Evolutionary conservation across 805 yeast genomes (phyloP).

Genomic region (Teunomyces lycoperdinae): DNA sequence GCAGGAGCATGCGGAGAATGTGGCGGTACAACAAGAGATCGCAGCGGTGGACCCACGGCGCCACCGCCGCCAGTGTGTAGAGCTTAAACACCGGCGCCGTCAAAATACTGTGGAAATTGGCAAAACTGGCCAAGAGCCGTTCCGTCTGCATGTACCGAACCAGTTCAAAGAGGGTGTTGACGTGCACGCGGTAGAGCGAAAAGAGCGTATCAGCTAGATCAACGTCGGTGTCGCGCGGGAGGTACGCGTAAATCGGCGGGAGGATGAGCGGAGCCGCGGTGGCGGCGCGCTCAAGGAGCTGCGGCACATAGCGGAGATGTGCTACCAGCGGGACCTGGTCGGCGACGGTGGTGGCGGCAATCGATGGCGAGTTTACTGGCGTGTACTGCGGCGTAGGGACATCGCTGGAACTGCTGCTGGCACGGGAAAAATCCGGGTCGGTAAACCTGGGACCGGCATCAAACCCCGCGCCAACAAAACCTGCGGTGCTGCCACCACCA

Average conservation of each 20-base stretch:
- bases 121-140: constrained; percentile 52
- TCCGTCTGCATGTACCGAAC: constrained; percentile 66
- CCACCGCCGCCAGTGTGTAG: constrained; percentile 45
- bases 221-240: constrained; percentile 45
- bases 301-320: constrained; percentile 30
- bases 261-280: constrained; percentile 8
- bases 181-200: constrained; percentile 61
- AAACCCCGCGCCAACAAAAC: neutral
- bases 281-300: constrained; percentile 17
- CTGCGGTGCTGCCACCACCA: neutral
- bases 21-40: constrained; percentile 61
- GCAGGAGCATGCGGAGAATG: constrained; percentile 57
- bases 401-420: constrained; percentile 9
- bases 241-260: constrained; percentile 41
- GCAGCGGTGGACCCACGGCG: constrained; percentile 65
- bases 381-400: constrained; percentile 15
- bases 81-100: constrained; percentile 63
- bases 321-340: constrained; percentile 9
- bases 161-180: constrained; percentile 61
- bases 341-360: constrained; percentile 11
- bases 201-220: constrained; percentile 63
- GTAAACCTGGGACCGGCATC: neutral
- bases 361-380: constrained; percentile 16
- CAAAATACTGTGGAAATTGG: constrained; percentile 51
- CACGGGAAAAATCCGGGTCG: too few relatives aligned